Evolutionary conservation across 345 rosid species (phyloP).

Genomic region (Rhizophora apiculata): DNA sequence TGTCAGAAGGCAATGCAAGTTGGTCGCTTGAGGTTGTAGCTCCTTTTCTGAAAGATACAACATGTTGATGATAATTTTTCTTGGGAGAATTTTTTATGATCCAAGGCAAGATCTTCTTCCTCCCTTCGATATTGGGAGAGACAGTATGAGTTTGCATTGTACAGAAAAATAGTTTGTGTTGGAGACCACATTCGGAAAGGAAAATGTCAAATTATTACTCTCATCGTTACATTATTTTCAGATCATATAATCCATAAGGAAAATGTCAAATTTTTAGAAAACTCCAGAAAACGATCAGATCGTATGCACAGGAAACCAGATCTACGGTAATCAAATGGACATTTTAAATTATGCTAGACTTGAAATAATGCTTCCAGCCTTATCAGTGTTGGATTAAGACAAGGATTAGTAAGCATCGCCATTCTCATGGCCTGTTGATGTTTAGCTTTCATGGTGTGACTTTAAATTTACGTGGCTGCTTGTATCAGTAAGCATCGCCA

Average conservation of each 20-base stretch:
- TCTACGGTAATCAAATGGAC: background rate
- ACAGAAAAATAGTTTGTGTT: too few relatives aligned
- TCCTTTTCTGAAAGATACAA: background rate
- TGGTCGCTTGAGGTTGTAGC: conserved; percentile 23
- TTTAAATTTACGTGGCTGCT: background rate
- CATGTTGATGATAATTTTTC: conserved; percentile 5
- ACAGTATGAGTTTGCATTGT: too few relatives aligned
- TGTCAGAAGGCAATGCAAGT: conserved; percentile 16
- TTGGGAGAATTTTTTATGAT: background rate
- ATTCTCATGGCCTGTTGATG: background rate
- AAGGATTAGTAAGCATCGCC: too few relatives aligned
- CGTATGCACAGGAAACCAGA: too few relatives aligned
- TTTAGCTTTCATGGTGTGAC: conserved; percentile 1
- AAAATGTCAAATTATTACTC: background rate
- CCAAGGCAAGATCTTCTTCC: background rate
- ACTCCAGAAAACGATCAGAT: too few relatives aligned
- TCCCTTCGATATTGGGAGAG: background rate
- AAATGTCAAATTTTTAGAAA: too few relatives aligned
- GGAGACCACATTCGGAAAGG: background rate
- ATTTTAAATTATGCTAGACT: background rate
- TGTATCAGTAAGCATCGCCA: background rate
- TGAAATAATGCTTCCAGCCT: background rate
- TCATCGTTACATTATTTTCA: too few relatives aligned
- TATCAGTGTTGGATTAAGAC: conserved; percentile 3
- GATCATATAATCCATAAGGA: too few relatives aligned